Conservation (phyloP, 495 filamentous ascomycete genomes). For the Aspergillus nidulans region DNA sequence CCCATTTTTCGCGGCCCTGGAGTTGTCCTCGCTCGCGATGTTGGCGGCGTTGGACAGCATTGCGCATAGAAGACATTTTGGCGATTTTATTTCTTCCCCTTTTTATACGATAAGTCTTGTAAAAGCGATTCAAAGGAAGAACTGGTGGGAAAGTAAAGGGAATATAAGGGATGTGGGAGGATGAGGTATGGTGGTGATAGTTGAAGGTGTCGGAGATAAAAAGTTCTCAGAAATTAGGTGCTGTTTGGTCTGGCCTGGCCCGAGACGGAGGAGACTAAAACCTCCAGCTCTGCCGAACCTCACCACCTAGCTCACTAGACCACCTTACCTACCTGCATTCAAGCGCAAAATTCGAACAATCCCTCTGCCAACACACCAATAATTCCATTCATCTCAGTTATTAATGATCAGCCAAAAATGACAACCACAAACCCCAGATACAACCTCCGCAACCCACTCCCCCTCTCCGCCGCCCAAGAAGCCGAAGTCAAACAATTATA, state of each 20-base stretch:
- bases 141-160: neutral
- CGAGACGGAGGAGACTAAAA: neutral
- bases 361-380: neutral
- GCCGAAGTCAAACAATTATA: slow-evolving; percentile 85
- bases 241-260: neutral
- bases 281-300: neutral
- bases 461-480: slow-evolving; percentile 90
- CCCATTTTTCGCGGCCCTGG: slow-evolving; percentile 72
- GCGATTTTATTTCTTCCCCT: neutral
- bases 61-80: slow-evolving; percentile 76
- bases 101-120: no score
- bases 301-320: neutral
- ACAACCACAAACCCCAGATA: slow-evolving; percentile 22
- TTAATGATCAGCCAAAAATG: neutral
- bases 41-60: slow-evolving; percentile 69
- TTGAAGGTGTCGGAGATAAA: neutral
- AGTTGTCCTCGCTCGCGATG: slow-evolving; percentile 90
- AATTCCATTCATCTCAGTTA: neutral
- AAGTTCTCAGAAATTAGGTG: neutral
- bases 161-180: neutral
- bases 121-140: neutral
- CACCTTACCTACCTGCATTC: neutral
- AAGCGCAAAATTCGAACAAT: neutral
- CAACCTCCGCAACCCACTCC: slow-evolving; percentile 71
- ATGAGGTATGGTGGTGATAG: neutral